These are phyloP conservation scores for Adenanthera pavonina DNA, from an alignment of 306 rosid genomes.

Conservation along the genomic window DNA sequence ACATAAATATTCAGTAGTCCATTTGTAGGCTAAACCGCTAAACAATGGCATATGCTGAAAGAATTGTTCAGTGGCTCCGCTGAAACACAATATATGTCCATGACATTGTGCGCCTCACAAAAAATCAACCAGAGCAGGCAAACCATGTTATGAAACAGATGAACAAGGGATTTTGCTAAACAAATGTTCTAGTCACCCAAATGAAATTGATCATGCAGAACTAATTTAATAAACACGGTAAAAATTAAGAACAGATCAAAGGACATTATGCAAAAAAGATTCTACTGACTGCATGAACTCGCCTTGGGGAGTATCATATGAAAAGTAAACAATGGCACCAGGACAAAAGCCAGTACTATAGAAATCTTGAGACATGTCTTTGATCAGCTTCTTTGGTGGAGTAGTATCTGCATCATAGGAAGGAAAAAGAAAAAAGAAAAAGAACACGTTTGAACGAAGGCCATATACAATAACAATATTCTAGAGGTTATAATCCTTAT, in stretches of 20 bases:
- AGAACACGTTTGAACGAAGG: background rate
- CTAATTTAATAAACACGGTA: background rate
- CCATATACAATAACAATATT: conserved; percentile 15
- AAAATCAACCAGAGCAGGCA: conserved; percentile 1
- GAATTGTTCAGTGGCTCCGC: background rate
- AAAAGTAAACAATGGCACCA: conserved; percentile 87
- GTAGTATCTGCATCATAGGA: conserved; percentile 68
- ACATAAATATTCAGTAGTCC: background rate
- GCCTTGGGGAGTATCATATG: conserved; percentile 72
- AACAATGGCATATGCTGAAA: background rate
- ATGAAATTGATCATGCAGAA: background rate
- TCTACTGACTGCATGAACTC: conserved; percentile 34
- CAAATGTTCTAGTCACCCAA: background rate
- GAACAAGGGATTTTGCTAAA: background rate
- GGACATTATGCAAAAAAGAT: conserved; percentile 16
- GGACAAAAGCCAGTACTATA: conserved; percentile 82
- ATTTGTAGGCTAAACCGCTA: background rate
- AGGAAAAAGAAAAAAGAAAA: background rate
- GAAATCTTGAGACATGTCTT: conserved; percentile 74
- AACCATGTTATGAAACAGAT: background rate
- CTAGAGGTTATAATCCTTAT: conserved; percentile 4
- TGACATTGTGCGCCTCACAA: conserved; percentile 7
- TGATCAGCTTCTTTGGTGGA: conserved; percentile 83
- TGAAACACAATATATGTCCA: background rate
- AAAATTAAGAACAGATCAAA: background rate